Base-by-base conservation (phyloP, 2,329 filamentous ascomycete genomes). In the Onygenales sp. region DNA sequence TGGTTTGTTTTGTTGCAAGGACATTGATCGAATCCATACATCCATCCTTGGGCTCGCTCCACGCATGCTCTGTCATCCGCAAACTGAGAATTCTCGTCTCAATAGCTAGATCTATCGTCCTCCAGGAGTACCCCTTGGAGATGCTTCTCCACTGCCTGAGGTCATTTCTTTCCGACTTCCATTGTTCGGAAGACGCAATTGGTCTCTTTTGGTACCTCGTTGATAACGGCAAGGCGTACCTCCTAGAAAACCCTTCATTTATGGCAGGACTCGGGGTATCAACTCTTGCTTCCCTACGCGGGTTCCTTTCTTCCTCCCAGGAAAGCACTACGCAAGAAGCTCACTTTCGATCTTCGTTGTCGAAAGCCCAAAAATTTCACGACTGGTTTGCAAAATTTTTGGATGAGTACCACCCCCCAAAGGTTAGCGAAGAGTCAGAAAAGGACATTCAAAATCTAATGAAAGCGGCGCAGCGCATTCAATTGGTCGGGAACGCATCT, bases 111-210 rank as follows among this genome's bases (percentile, higher is more conserved):
- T 67, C 81, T 0, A 77, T 84, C 49, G 87, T 87, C n/a, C 75
- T 86, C 27, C 74, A 82, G 42, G 87, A 86, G 0, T 97, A 97
- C 64, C 87, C 89, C 9, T 68, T 96, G 11, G 88, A 98, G 67
- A 93, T 96, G 87, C 77, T 95, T 0, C 76, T 98, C 1, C 87
- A 90, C 62, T 85, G 87, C 1, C 76, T 95, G 17, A 79, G 86
- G 8, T 83, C 84, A 0, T 94, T 90, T 59, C 74, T 97, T 5
- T 85, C 85, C 1, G 86, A 97, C 60, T 79, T 85, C 0, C 86
- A 94, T 63, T 97, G 92, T 67, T 87, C 91, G 8, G 88, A 95
- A 63, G 93, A 98, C 71, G 85, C 88, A 1, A 77, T 97, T 44
- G 92, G 91, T 0, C 80, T 98, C 36, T 83, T 87, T 55, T 86